phyloP scores from a whole-genome alignment of 306 rosid genomes.

The Vigna reflexopilosa region DNA sequence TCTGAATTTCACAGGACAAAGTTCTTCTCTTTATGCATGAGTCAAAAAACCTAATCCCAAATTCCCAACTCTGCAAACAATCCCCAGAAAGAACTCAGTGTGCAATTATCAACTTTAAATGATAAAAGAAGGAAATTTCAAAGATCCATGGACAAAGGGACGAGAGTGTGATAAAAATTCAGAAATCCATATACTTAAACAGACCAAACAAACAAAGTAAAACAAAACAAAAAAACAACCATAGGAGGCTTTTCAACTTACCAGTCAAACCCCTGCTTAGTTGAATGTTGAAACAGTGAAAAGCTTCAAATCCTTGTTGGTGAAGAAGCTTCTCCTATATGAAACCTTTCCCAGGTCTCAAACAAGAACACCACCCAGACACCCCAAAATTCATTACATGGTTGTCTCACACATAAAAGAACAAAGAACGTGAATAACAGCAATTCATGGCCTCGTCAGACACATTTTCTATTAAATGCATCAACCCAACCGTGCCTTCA shows the following conservation, averaged over 20 bases:
- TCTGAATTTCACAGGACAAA: not conserved
- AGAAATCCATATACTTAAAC: constrained; percentile 7
- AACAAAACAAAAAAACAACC: not conserved
- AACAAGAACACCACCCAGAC: not conserved
- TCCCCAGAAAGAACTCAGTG: not conserved
- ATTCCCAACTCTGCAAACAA: not conserved
- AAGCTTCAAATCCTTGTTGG: constrained; percentile 25
- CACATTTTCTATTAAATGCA: not conserved
- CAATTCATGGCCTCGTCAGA: not conserved
- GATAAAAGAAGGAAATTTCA: not conserved
- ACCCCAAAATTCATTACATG: not conserved
- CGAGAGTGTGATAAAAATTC: not conserved
- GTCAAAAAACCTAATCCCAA: not conserved
- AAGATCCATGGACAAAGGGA: not conserved
- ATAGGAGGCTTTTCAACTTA: constrained; percentile 31
- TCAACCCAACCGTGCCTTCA: not conserved
- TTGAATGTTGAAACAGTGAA: constrained; percentile 31
- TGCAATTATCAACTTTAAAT: constrained; percentile 1
- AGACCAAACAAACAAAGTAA: not conserved
- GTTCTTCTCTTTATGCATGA: constrained; percentile 1
- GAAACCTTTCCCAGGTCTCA: constrained; percentile 25
- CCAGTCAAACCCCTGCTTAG: constrained; percentile 24
- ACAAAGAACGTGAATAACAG: constrained; percentile 24
- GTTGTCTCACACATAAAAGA: not conserved
- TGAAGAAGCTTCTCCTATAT: constrained; percentile 10